Conservation (phyloP, 1,284 basidiomycete genomes). For the Boletus albobrunnescens region DNA sequence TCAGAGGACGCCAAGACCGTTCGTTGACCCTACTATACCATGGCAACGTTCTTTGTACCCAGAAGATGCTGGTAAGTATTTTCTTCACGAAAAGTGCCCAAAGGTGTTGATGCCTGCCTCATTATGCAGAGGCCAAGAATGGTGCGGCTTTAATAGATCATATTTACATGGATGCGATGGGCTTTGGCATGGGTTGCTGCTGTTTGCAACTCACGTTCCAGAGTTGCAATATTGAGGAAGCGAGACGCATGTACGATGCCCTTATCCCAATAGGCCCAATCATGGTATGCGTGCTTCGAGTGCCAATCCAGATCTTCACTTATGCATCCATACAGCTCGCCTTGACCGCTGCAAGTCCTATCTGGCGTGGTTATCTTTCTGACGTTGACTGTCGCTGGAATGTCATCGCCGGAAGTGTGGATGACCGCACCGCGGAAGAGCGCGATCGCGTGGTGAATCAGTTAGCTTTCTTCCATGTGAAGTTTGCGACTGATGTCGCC, state of each 20-base stretch:
- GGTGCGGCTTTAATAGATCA: constrained; percentile 87
- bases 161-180: constrained; percentile 99
- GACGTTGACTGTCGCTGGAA: constrained; percentile 99
- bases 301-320: background rate
- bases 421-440: constrained; percentile 95
- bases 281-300: constrained; percentile 55
- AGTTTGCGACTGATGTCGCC: constrained; percentile 8
- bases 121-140: constrained; percentile 69
- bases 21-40: constrained; percentile 87
- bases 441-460: constrained; percentile 73
- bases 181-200: constrained; percentile 99
- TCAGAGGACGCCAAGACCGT: constrained; percentile 80
- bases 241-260: constrained; percentile 90
- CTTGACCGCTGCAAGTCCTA: constrained; percentile 88
- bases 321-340: constrained; percentile 61
- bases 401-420: constrained; percentile 94
- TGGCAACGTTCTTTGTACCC: constrained; percentile 77
- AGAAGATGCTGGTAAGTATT: constrained; percentile 67
- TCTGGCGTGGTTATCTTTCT: constrained; percentile 91
- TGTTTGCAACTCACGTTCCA: constrained; percentile 99
- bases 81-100: constrained; percentile 8
- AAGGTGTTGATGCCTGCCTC: constrained; percentile 6
- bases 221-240: constrained; percentile 89
- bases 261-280: constrained; percentile 93
- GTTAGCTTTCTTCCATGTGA: background rate